Evolutionary conservation across 2,329 filamentous ascomycete genomes (phyloP).

Genomic region (Westerdykella sp.): DNA sequence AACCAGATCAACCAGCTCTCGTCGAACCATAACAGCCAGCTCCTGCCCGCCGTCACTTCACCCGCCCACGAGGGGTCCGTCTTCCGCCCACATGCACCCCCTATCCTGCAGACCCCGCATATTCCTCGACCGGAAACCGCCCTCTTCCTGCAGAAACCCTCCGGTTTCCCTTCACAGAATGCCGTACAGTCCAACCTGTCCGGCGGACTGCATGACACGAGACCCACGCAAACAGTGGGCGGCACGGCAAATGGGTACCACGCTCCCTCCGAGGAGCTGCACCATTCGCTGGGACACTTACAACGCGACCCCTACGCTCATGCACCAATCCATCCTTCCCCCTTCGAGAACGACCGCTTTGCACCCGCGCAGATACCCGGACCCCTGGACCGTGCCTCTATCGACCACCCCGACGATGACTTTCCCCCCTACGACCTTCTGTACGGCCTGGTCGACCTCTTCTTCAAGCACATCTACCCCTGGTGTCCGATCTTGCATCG

Average conservation of each 20-base stretch:
- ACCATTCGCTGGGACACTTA: constrained; percentile 15
- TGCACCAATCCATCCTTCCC: neutral
- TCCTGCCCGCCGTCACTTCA: constrained; percentile 18
- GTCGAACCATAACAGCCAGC: constrained; percentile 12
- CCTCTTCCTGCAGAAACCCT: constrained; percentile 42
- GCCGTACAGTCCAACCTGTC: constrained; percentile 28
- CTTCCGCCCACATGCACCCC: constrained; percentile 26
- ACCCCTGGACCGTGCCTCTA: constrained; percentile 5
- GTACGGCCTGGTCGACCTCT: constrained; percentile 55
- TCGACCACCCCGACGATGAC: constrained; percentile 37
- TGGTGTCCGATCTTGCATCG: constrained; percentile 86
- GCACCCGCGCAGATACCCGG: constrained; percentile 20
- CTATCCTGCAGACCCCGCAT: constrained; percentile 37
- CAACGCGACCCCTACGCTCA: constrained; percentile 24
- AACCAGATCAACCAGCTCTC: constrained; percentile 42
- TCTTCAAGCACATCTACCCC: constrained; percentile 59
- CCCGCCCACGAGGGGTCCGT: constrained; percentile 25
- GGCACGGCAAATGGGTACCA: constrained; percentile 23
- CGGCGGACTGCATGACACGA: constrained; percentile 35
- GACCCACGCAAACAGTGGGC: constrained; percentile 17
- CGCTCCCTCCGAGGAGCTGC: constrained; percentile 21
- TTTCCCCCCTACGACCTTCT: constrained; percentile 56
- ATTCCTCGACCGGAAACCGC: constrained; percentile 41
- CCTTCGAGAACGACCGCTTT: constrained; percentile 28
- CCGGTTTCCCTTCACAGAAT: constrained; percentile 21